Evolutionary conservation across 805 yeast species (phyloP).

Genomic region (Teunomyces tritomae): DNA sequence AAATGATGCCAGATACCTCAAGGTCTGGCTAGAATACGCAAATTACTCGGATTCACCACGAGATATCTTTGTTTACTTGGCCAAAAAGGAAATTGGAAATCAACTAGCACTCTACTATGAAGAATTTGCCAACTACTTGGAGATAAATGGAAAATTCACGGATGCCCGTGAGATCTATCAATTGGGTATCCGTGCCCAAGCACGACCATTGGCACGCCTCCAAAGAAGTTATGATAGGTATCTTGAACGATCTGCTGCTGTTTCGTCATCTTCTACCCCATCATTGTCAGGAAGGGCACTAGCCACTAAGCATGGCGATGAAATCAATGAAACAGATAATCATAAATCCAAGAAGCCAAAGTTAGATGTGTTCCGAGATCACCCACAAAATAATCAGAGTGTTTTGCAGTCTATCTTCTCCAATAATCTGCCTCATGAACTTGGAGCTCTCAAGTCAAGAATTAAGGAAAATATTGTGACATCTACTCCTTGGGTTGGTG

Average conservation of each 20-base stretch:
- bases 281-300: slow-evolving; percentile 23
- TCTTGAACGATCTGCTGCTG: slow-evolving; percentile 27
- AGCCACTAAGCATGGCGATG: slow-evolving; percentile 36
- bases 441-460: slow-evolving; percentile 49
- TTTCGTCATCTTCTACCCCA: slow-evolving; percentile 16
- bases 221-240: slow-evolving; percentile 43
- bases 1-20: slow-evolving; percentile 78
- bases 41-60: slow-evolving; percentile 65
- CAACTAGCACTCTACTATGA: slow-evolving; percentile 73
- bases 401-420: slow-evolving; percentile 22
- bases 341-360: slow-evolving; percentile 22
- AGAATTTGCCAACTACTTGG: slow-evolving; percentile 67
- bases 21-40: slow-evolving; percentile 79
- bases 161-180: slow-evolving; percentile 62
- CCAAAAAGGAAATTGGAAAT: slow-evolving; percentile 67
- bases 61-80: slow-evolving; percentile 68
- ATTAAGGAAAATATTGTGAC: slow-evolving; percentile 62
- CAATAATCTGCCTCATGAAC: slow-evolving; percentile 23
- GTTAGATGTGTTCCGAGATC: slow-evolving; percentile 44
- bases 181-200: slow-evolving; percentile 55
- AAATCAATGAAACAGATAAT: slow-evolving; percentile 13
- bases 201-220: slow-evolving; percentile 57
- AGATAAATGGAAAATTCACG: slow-evolving; percentile 40
- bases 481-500: slow-evolving; percentile 64
- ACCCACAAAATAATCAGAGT: slow-evolving; percentile 11